Evolutionary conservation across 352 stramenopile genomes (phyloP).

Genomic region (Phytopythium ostracodes): DNA sequence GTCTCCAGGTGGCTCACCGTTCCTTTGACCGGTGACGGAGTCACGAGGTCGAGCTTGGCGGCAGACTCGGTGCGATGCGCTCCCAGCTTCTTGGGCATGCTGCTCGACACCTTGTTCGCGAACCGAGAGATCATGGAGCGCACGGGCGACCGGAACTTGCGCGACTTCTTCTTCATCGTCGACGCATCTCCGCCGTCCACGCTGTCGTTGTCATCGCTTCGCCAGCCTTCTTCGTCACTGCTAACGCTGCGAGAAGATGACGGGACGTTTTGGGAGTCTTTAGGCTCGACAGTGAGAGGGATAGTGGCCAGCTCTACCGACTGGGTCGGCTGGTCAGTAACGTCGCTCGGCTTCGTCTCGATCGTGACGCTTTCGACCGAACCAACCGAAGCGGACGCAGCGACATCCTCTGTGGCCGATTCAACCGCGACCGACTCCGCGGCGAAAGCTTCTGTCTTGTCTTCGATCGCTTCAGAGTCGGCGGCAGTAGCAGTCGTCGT

Average conservation of each 20-base stretch:
- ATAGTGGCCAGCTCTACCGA: background rate
- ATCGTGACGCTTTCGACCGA: background rate
- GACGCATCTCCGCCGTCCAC: slow-evolving; percentile 1
- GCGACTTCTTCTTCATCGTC: slow-evolving; percentile 20
- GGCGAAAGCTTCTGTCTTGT: background rate
- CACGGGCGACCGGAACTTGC: slow-evolving; percentile 1
- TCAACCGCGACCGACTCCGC: background rate
- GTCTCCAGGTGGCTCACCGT: slow-evolving; percentile 24
- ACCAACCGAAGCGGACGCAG: background rate
- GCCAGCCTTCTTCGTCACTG: slow-evolving; percentile 7
- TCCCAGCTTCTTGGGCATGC: slow-evolving; percentile 6
- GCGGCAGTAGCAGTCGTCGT: no score
- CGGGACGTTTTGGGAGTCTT: background rate
- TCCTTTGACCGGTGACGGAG: slow-evolving; percentile 14
- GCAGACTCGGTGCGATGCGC: slow-evolving; percentile 23
- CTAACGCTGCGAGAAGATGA: background rate
- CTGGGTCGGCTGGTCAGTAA: background rate
- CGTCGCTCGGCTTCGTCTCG: background rate
- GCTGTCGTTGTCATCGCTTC: slow-evolving; percentile 6
- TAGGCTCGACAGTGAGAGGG: background rate
- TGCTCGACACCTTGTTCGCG: slow-evolving; percentile 24
- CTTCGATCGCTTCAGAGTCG: background rate
- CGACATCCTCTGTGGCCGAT: background rate
- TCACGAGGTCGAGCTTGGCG: slow-evolving; percentile 17
- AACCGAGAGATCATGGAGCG: slow-evolving; percentile 32